Base-by-base conservation (phyloP, 148 eudicot species). In the Rhododendron henanense region DNA sequence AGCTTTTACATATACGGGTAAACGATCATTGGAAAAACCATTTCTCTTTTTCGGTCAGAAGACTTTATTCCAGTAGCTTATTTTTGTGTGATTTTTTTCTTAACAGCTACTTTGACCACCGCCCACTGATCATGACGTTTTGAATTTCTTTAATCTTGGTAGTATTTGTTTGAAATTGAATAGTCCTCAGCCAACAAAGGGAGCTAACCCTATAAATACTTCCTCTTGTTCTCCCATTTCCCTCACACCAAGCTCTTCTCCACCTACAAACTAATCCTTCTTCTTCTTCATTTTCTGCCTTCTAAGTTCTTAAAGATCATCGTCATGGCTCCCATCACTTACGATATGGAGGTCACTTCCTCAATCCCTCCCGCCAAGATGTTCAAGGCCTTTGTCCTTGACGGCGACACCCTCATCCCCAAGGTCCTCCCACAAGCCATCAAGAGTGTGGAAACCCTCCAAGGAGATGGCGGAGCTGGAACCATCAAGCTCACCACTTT, bases 371-470 rank as follows among this genome's bases (percentile, higher is more conserved):
- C 90, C 0, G 41, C 53, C 10, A 89, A 84, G 76, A 2, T 89
- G 83, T 89, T 79, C 87, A 89, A 89, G 65, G 82, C 88, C 23
- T 87, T 83, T 35, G 59, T 87, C 79, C 83, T 89, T 18, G 88
- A 89, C 9, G 69, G 50, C 21, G 88, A 87, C 82, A 87, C 63
- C 86, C 86, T 89, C 55, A 39, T 89, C 69, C 91, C 89, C n/a
- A 83, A 89, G 84, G 71, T 87, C 37, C n/a, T 89, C 39, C 91
- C 88, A 0, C 83, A 85, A 13, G 91, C 87, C 19, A 74, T 87
- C 81, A 89, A 89, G 88, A 76, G 81, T 16, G 75, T 81, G 16
- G 87, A 89, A 51, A 79, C 53, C 78, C 81, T 87, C 1, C 83
- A 71, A 71, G 76, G 41, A 71, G 76, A 71, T 71, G 76, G 76